phyloP scores from a whole-genome alignment of 805 yeast species.

The Saccharomycopsis schoenii region DNA sequence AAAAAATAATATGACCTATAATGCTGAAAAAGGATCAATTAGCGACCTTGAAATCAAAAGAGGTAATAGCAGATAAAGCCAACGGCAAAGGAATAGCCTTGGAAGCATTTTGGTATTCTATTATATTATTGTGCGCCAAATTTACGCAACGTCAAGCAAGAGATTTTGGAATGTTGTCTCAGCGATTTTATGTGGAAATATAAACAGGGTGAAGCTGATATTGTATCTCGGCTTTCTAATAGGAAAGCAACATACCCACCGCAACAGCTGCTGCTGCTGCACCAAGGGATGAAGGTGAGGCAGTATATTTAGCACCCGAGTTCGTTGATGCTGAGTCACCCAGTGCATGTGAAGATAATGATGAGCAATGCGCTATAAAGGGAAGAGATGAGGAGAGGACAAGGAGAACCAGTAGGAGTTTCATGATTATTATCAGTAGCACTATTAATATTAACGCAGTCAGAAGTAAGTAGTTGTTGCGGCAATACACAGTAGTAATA shows the following conservation, averaged over 20 bases:
- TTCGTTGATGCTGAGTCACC: neutral
- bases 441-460: too few relatives aligned
- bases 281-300: neutral
- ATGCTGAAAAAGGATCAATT: too few relatives aligned
- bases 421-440: neutral
- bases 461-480: too few relatives aligned
- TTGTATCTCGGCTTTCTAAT: neutral
- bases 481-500: too few relatives aligned
- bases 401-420: neutral
- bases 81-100: too few relatives aligned
- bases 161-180: too few relatives aligned
- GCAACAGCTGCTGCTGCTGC: slow-evolving; percentile 1
- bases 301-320: neutral
- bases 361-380: neutral
- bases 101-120: too few relatives aligned
- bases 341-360: neutral
- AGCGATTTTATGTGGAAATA: neutral
- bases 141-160: too few relatives aligned
- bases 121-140: too few relatives aligned
- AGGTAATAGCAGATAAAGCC: too few relatives aligned
- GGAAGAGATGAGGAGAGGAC: neutral
- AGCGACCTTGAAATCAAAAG: too few relatives aligned
- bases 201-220: neutral
- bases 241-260: neutral
- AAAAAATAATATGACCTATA: too few relatives aligned